phyloP scores from a whole-genome alignment of 495 filamentous ascomycete species.

The Antarctomyces pellizariae region DNA sequence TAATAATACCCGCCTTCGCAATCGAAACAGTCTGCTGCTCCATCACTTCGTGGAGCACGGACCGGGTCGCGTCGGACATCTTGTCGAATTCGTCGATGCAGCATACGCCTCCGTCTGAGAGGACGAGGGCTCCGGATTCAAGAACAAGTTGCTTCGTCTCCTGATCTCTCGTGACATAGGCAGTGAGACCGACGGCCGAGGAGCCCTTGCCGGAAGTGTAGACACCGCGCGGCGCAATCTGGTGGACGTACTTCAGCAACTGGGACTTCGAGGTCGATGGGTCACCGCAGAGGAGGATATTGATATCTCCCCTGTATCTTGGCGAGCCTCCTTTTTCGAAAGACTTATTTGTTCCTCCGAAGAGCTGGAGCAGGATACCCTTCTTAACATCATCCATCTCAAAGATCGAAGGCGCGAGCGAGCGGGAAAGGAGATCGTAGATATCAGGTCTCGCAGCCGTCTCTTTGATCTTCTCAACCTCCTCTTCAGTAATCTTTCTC shows the following conservation, averaged over 20 bases:
- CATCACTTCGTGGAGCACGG: slow-evolving; percentile 97
- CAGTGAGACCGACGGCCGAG: slow-evolving; percentile 93
- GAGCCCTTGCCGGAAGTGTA: slow-evolving; percentile 96
- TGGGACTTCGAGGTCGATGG: slow-evolving; percentile 94
- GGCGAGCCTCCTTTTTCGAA: slow-evolving; percentile 94
- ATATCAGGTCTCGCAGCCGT: slow-evolving; percentile 68
- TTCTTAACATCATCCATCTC: slow-evolving; percentile 99
- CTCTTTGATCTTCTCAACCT: slow-evolving; percentile 68
- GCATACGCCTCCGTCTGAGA: slow-evolving; percentile 91
- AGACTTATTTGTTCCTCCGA: slow-evolving; percentile 95
- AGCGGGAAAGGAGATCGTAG: slow-evolving; percentile 82
- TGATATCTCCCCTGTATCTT: slow-evolving; percentile 91
- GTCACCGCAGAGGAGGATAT: slow-evolving; percentile 87
- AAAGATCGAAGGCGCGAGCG: slow-evolving; percentile 83
- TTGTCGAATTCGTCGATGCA: slow-evolving; percentile 99
- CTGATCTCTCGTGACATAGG: slow-evolving; percentile 86
- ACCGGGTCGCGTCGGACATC: slow-evolving; percentile 90
- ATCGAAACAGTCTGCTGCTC: slow-evolving; percentile 98
- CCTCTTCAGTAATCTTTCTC: slow-evolving; percentile 69
- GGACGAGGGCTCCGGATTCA: slow-evolving; percentile 82
- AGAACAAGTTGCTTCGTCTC: slow-evolving; percentile 90
- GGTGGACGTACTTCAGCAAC: slow-evolving; percentile 79
- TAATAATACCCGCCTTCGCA: slow-evolving; percentile 97
- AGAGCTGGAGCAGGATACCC: slow-evolving; percentile 84
- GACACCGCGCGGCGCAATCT: slow-evolving; percentile 89